Conservation (phyloP, 2,329 filamentous ascomycete genomes). For the Fusarium sororula region DNA sequence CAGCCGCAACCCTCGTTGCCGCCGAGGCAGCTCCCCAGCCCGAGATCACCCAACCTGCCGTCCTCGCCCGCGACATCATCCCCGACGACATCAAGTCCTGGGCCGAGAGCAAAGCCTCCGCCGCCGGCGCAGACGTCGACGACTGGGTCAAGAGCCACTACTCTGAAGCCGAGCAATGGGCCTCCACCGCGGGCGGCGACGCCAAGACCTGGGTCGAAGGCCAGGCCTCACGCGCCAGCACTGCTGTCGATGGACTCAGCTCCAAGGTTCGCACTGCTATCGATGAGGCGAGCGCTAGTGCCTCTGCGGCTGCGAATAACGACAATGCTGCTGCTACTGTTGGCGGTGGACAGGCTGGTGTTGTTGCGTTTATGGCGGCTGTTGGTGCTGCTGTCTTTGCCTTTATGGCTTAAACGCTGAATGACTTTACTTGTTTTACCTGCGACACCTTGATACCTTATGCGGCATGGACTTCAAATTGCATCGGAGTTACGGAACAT, state of each 20-base stretch:
- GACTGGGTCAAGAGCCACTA: slow-evolving; percentile 20
- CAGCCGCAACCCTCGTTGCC: slow-evolving; percentile 35
- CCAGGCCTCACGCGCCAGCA: slow-evolving; percentile 6
- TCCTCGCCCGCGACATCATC: slow-evolving; percentile 26
- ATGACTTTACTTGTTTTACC: background rate
- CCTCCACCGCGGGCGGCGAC: slow-evolving; percentile 12
- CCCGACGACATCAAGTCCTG: slow-evolving; percentile 29
- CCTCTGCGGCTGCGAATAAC: slow-evolving; percentile 5
- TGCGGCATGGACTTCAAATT: slow-evolving; percentile 2
- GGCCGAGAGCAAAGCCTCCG: slow-evolving; percentile 15
- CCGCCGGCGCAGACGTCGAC: slow-evolving; percentile 1
- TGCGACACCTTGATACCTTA: slow-evolving; percentile 15
- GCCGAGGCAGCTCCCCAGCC: slow-evolving; percentile 2
- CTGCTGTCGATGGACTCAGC: slow-evolving; percentile 11
- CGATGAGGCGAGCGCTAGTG: slow-evolving; percentile 15
- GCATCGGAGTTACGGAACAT: slow-evolving; percentile 19
- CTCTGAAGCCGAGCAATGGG: slow-evolving; percentile 12
- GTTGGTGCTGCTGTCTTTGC: slow-evolving; percentile 39
- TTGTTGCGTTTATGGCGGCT: slow-evolving; percentile 31
- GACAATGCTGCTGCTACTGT: slow-evolving; percentile 30
- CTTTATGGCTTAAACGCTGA: background rate
- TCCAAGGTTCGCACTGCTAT: slow-evolving; percentile 18
- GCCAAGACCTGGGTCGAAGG: slow-evolving; percentile 6
- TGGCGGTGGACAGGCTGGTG: slow-evolving; percentile 13
- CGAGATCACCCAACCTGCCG: slow-evolving; percentile 24